Evolutionary conservation across 768 basidiomycete species (phyloP), one percentile per base, ranked within the genome.

Genomic region (Boletus vinaceobasis): DNA sequence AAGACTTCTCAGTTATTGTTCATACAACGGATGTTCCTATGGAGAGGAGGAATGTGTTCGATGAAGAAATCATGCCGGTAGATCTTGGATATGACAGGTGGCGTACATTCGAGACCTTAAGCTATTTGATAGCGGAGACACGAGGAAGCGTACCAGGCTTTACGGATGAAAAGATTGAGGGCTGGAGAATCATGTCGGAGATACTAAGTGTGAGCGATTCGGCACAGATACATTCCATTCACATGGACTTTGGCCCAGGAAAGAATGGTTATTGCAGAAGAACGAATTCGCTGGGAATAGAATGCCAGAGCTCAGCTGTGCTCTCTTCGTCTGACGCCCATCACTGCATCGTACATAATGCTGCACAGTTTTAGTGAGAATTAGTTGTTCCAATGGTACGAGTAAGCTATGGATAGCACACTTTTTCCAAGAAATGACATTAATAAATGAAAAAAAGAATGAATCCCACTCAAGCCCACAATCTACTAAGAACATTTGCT

Each of bases 111-210:
- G 78, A 26, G 83, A 92, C 72, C 82, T 85, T 5, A 83, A 81
- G 51, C 59, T 90, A 21, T 97, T 97, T 65, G 84, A 89, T 23
- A 23, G 23, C 79, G 0, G 75, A 75, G 40, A 95, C 92, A 17
- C 71, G 92, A 50, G 74, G 88, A 54, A 79, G 86, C 56, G 86
- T 10, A 7, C 27, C 51, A 87, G 87, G 87, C 11, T 89, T 87
- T 84, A 74, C 68, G 10, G 85, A 97, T 63, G 88, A 87, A 60
- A 93, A 96, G 65, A 85, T 97, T 27, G 93, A 97, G 69, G 94
- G 93, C 0, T 97, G 93, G 93, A 81, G 73, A 53, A 85, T 90
- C 52, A 92, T 96, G 87, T 69, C 97, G 54, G 95, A 98, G 53
- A 75, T 87, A n/a, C n/a, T n/a, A 60, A 87, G 94, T 64, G 94